Evolutionary conservation across 2,329 filamentous ascomycete species (phyloP).

Genomic region (Alternaria infectoria): DNA sequence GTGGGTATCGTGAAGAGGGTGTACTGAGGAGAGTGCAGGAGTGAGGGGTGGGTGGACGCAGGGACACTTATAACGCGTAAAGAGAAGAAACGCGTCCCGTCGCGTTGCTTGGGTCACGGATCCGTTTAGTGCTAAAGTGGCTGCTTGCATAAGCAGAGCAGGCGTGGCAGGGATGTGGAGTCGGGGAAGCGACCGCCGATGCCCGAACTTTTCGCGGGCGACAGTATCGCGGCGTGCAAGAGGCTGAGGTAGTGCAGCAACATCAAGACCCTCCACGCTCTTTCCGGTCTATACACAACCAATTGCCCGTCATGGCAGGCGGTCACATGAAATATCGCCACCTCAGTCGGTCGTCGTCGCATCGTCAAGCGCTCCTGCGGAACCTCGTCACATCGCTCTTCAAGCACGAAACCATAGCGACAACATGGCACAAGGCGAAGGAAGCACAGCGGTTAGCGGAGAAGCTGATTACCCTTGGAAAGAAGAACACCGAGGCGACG

Average conservation of each 20-base stretch:
- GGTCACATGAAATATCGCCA: conserved; percentile 87
- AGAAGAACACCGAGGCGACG: conserved; percentile 87
- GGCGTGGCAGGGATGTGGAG: conserved; percentile 10
- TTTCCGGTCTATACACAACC: conserved; percentile 2
- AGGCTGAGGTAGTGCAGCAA: conserved; percentile 6
- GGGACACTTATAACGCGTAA: conserved; percentile 42
- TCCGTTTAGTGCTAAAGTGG: conserved; percentile 28
- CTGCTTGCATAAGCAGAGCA: conserved; percentile 5
- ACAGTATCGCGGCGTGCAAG: background rate
- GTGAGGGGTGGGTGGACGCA: conserved; percentile 22
- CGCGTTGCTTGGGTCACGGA: conserved; percentile 29
- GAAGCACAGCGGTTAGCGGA: conserved; percentile 93
- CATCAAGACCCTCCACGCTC: conserved; percentile 11
- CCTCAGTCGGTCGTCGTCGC: conserved; percentile 82
- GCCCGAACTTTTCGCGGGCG: conserved; percentile 33
- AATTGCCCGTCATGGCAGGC: conserved; percentile 72
- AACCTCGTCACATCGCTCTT: conserved; percentile 96
- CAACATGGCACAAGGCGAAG: conserved; percentile 96
- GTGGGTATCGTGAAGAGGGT: conserved; percentile 34
- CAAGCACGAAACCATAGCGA: conserved; percentile 89
- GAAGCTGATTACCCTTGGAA: conserved; percentile 91
- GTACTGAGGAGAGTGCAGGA: conserved; percentile 29
- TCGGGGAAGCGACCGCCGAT: conserved; percentile 28
- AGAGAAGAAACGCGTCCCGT: conserved; percentile 23
- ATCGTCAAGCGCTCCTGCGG: conserved; percentile 89